Evolutionary conservation across 1,284 basidiomycete genomes (phyloP).

Genomic region (Rhodofomes roseus): DNA sequence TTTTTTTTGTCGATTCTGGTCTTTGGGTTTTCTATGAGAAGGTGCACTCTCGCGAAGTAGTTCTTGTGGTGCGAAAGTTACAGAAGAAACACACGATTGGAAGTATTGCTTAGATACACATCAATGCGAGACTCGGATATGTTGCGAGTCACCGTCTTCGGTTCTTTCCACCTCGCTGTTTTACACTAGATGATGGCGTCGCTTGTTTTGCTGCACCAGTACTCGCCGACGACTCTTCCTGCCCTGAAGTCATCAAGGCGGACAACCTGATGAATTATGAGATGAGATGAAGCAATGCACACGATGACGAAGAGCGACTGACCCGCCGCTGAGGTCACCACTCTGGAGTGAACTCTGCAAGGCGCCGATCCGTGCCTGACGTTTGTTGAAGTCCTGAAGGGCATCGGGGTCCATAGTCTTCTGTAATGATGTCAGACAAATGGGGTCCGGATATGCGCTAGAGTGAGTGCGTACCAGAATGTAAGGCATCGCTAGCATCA

Average conservation of each 20-base stretch:
- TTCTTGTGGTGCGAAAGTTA: too few relatives aligned
- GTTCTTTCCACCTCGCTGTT: constrained; percentile 23
- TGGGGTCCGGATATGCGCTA: not conserved
- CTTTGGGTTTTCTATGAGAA: too few relatives aligned
- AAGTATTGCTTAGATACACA: not conserved
- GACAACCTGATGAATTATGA: constrained; percentile 18
- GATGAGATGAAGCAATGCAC: not conserved
- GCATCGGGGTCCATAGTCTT: constrained; percentile 78
- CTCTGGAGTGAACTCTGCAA: constrained; percentile 57
- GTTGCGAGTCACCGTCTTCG: constrained; percentile 19
- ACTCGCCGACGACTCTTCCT: constrained; percentile 14
- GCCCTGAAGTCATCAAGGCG: constrained; percentile 21
- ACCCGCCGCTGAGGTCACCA: constrained; percentile 49
- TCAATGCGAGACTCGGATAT: not conserved
- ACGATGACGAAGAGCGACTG: not conserved
- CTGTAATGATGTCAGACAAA: constrained; percentile 32
- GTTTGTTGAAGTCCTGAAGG: constrained; percentile 66
- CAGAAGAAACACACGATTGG: not conserved
- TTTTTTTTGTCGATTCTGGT: too few relatives aligned
- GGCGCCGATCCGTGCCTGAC: constrained; percentile 58
- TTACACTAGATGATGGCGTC: constrained; percentile 10
- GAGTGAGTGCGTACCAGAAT: constrained; percentile 54
- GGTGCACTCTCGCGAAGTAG: too few relatives aligned
- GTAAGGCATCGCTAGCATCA: constrained; percentile 80
- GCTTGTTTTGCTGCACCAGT: constrained; percentile 18